Percentiles rank a stretch among this genome's conserved stretches.
Evolutionary conservation across 23 red algal genomes (phyloP).

Genomic region (Gracilaria caudata): DNA sequence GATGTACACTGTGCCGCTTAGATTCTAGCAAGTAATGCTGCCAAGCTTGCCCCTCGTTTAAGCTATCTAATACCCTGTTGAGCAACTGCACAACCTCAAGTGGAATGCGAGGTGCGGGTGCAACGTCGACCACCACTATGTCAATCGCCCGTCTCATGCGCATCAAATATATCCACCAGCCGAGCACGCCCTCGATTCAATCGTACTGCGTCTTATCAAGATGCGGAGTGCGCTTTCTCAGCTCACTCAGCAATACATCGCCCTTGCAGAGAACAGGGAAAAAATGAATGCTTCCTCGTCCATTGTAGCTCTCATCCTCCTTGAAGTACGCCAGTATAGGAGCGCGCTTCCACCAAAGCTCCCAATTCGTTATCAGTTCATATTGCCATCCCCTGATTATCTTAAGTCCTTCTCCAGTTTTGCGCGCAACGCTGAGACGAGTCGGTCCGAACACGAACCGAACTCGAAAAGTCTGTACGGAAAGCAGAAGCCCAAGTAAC

Average conservation of each 20-base stretch:
- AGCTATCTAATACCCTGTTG: neutral
- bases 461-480: conserved; percentile 54
- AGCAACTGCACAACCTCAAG: neutral
- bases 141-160: neutral
- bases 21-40: conserved; percentile 10
- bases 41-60: conserved; percentile 1
- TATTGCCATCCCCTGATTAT: conserved; percentile 78
- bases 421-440: conserved; percentile 55
- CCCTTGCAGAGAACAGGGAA: conserved; percentile 78
- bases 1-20: conserved; percentile 27
- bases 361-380: conserved; percentile 72
- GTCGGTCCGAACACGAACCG: conserved; percentile 75
- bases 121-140: conserved; percentile 8
- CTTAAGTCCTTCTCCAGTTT: conserved; percentile 23
- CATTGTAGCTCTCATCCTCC: conserved; percentile 85
- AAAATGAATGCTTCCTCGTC: conserved; percentile 84
- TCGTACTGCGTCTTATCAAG: conserved; percentile 52
- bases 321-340: conserved; percentile 83
- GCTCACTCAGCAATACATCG: conserved; percentile 34
- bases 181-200: conserved; percentile 7
- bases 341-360: conserved; percentile 71
- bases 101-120: conserved; percentile 2
- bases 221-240: conserved; percentile 59
- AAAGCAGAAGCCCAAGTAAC: conserved; percentile 56
- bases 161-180: neutral